phyloP scores from a whole-genome alignment of 2,329 filamentous ascomycete genomes.

The Colletotrichum australisinense region DNA sequence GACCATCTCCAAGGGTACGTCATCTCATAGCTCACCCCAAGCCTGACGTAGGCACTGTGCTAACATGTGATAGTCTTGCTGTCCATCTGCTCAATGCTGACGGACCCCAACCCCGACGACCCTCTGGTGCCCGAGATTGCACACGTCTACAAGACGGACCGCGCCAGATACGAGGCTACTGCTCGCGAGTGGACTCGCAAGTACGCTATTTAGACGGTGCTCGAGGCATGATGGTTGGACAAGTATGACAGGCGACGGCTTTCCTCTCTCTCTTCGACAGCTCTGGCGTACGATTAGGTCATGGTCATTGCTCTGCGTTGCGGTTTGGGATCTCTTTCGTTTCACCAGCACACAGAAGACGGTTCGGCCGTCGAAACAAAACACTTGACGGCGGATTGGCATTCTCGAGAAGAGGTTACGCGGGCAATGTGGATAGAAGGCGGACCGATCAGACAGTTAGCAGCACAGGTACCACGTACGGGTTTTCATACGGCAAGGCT shows the following conservation, averaged over 20 bases:
- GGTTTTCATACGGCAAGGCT: conserved; percentile 51
- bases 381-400: conserved; percentile 7
- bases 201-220: conserved; percentile 83
- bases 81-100: conserved; percentile 99
- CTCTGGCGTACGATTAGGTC: conserved; percentile 35
- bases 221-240: conserved; percentile 32
- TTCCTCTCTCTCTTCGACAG: conserved; percentile 32
- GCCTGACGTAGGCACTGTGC: background rate
- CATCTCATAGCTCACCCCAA: background rate
- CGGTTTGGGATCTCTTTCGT: conserved; percentile 34
- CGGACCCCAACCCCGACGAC: conserved; percentile 98
- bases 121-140: conserved; percentile 98
- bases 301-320: conserved; percentile 35
- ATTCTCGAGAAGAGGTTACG: conserved; percentile 31
- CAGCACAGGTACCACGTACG: conserved; percentile 47
- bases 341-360: conserved; percentile 18
- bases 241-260: conserved; percentile 33
- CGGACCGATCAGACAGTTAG: conserved; percentile 49
- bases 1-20: conserved; percentile 95
- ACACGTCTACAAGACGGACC: conserved; percentile 99
- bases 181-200: conserved; percentile 99
- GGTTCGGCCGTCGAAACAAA: conserved; percentile 6
- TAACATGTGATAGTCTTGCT: conserved; percentile 76
- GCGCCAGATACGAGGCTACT: conserved; percentile 93
- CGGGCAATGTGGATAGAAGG: conserved; percentile 39